Evolutionary conservation across 495 filamentous ascomycete genomes (phyloP).

Genomic region (Cercophora samala): DNA sequence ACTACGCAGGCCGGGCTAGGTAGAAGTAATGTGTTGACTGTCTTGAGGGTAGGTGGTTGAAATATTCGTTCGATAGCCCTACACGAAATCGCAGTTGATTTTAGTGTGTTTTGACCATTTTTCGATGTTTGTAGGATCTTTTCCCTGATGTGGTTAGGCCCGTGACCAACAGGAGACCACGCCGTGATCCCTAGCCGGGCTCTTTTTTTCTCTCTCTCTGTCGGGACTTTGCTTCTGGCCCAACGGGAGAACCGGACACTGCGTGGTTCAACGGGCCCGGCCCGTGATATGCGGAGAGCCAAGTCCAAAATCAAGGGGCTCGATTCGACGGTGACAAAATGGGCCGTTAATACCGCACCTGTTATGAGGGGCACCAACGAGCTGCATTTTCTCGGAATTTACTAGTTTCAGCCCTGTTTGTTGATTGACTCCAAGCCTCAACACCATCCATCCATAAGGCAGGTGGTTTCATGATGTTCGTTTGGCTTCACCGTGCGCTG

Average conservation of each 20-base stretch:
- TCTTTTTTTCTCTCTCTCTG: too few relatives aligned
- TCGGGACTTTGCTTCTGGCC: constrained; percentile 9
- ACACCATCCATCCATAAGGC: not conserved
- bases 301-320: not conserved
- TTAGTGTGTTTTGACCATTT: too few relatives aligned
- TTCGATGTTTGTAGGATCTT: too few relatives aligned
- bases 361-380: not conserved
- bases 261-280: not conserved
- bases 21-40: too few relatives aligned
- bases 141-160: too few relatives aligned
- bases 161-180: too few relatives aligned
- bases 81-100: too few relatives aligned
- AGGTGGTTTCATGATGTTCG: not conserved
- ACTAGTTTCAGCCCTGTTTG: not conserved
- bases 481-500: not conserved
- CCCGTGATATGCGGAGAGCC: not conserved
- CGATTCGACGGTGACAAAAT: not conserved
- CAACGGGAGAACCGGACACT: not conserved
- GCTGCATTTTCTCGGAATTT: not conserved
- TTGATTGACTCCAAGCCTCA: not conserved
- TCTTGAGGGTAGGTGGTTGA: too few relatives aligned
- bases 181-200: too few relatives aligned
- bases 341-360: not conserved
- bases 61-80: too few relatives aligned
- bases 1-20: too few relatives aligned